A percentile compares a stretch with the other conserved stretches of the same genome.
Evolutionary conservation across 495 filamentous ascomycete species (phyloP).

Genomic region (Trichoderma gamsii): DNA sequence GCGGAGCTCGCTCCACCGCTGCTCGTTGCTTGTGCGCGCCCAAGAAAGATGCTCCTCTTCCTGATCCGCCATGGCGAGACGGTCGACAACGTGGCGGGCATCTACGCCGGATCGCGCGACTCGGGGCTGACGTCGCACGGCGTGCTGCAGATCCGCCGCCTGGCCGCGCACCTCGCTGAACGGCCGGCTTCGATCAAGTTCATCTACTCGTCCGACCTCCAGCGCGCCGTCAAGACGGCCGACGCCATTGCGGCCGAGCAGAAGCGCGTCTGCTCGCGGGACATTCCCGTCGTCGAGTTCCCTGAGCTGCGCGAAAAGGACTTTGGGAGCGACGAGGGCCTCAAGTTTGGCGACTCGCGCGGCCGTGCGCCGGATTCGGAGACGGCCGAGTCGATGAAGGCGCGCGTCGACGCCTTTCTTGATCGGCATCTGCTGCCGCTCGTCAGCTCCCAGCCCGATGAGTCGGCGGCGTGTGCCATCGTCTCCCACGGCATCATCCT

Average conservation of each 20-base stretch:
- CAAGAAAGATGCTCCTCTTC: conserved; percentile 60
- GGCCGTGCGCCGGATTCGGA: conserved; percentile 36
- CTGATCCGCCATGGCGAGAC: conserved; percentile 86
- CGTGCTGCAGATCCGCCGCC: conserved; percentile 61
- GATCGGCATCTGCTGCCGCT: conserved; percentile 53
- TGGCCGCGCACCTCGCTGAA: conserved; percentile 54
- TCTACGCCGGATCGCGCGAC: conserved; percentile 72
- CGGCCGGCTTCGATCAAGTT: conserved; percentile 45
- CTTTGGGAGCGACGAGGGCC: conserved; percentile 65
- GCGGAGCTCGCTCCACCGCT: conserved; percentile 12
- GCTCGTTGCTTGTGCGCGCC: conserved; percentile 1
- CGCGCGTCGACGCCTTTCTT: conserved; percentile 58
- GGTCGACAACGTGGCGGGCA: conserved; percentile 71
- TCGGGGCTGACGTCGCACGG: conserved; percentile 79
- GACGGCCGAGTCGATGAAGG: conserved; percentile 57
- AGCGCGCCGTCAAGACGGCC: conserved; percentile 67
- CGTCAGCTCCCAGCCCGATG: conserved; percentile 24
- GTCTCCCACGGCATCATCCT: conserved; percentile 81
- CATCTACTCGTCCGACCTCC: conserved; percentile 75
- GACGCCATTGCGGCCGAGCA: conserved; percentile 54
- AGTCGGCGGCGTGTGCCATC: conserved; percentile 47
- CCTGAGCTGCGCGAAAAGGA: conserved; percentile 62
- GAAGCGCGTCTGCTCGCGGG: conserved; percentile 16
- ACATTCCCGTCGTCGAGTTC: conserved; percentile 38
- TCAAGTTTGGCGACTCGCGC: conserved; percentile 33